phyloP scores from a whole-genome alignment of 352 stramenopile species.

The Phytophthora cajani region DNA sequence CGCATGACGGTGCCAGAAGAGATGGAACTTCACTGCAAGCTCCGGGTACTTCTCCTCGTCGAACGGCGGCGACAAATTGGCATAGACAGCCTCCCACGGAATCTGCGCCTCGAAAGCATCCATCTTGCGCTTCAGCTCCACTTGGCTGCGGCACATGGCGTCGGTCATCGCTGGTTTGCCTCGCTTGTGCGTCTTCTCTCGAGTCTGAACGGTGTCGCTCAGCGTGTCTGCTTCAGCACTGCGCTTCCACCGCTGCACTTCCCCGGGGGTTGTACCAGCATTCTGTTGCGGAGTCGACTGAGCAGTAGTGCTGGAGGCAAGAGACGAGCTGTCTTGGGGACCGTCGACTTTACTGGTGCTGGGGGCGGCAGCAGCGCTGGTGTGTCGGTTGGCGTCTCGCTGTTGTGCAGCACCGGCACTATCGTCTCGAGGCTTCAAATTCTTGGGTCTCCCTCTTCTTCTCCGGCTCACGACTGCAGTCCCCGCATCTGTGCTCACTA shows the following conservation, averaged over 20 bases:
- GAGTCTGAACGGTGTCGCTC: background rate
- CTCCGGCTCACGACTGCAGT: background rate
- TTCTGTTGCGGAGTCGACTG: background rate
- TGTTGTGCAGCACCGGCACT: background rate
- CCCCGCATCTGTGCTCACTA: background rate
- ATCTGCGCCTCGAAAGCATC: conserved; percentile 27
- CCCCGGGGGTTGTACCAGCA: background rate
- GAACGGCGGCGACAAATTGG: conserved; percentile 46
- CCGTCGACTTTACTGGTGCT: background rate
- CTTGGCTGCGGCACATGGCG: conserved; percentile 21
- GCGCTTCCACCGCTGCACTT: conserved; percentile 8
- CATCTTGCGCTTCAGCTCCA: conserved; percentile 29
- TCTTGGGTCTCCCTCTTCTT: background rate
- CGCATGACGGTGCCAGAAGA: conserved; percentile 48
- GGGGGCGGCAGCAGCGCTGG: background rate
- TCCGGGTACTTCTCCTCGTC: conserved; percentile 30
- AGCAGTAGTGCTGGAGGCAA: background rate
- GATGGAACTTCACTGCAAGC: conserved; percentile 31
- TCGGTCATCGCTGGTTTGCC: conserved; percentile 26
- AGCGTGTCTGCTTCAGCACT: background rate
- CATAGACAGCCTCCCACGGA: conserved; percentile 49
- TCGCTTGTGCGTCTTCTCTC: conserved; percentile 20
- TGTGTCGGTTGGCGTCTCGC: background rate
- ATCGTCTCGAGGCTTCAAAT: background rate
- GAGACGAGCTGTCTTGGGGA: background rate